Evolutionary conservation across 441 rosid genomes (phyloP).

Genomic region (Pelargonium myrrhifolium): DNA sequence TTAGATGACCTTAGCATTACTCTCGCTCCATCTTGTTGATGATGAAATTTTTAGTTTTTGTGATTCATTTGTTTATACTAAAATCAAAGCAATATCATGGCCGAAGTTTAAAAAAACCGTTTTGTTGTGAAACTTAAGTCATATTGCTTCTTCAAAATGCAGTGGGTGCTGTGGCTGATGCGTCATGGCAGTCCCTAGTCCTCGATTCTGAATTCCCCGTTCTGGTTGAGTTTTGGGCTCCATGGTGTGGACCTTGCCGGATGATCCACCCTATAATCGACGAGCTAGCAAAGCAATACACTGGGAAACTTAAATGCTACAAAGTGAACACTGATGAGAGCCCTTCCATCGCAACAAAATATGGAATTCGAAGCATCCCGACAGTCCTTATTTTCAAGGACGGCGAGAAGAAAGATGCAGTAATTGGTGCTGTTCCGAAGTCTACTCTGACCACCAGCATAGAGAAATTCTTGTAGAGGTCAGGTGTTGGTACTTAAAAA

Average conservation of each 20-base stretch:
- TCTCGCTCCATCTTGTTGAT: too few species aligned
- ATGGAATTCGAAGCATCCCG: conserved; percentile 86
- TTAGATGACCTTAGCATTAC: neutral
- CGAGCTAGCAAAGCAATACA: conserved; percentile 63
- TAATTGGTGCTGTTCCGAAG: conserved; percentile 83
- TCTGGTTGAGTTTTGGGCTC: conserved; percentile 92
- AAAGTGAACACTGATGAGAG: conserved; percentile 85
- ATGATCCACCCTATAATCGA: conserved; percentile 81
- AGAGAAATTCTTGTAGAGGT: conserved; percentile 59
- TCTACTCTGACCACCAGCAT: conserved; percentile 61
- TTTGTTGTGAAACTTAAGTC: neutral
- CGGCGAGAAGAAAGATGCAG: conserved; percentile 92
- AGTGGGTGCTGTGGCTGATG: conserved; percentile 52
- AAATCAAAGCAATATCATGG: neutral
- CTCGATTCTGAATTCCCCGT: conserved; percentile 62
- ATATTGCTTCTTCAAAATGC: conserved; percentile 23
- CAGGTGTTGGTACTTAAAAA: conserved; percentile 19
- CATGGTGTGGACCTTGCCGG: conserved; percentile 97
- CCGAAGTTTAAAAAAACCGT: neutral
- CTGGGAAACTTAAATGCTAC: conserved; percentile 77
- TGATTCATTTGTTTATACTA: neutral
- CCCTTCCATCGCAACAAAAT: conserved; percentile 57
- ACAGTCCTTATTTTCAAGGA: conserved; percentile 73
- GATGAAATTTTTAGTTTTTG: too few species aligned
- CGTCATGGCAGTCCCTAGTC: conserved; percentile 65